Evolutionary conservation across 208 protist genomes (phyloP), one percentile per base, ranked within the genome.

Genomic region (Trypanosomatidae sp.): DNA sequence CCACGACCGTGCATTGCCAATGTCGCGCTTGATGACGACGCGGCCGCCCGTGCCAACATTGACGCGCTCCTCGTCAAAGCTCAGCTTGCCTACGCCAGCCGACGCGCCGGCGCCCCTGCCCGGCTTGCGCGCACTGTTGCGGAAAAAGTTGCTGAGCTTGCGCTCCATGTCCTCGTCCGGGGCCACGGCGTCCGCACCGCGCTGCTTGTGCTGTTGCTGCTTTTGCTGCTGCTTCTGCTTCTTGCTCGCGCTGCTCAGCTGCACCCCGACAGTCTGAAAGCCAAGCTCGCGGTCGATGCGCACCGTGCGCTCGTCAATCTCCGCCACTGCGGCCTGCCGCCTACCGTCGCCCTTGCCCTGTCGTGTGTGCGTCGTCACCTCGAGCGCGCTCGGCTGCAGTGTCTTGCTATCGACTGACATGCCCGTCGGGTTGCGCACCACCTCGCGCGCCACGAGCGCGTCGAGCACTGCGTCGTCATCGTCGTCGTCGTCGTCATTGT

Each of bases 61-160:
- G 20, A 28, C 26, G 32, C 42, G 33, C 11, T 53, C 64, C 37
- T 72, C 59, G n/a, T 62, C 41, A 1, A 53, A 19, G 11, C 52
- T 58, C 23, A 57, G 27, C 33, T 49, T 47, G 40, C 50, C 42
- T 32, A 69, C 61, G 28, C 55, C 55, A 24, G 37, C n/a, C n/a
- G n/a, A n/a, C n/a, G n/a, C n/a, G n/a, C n/a, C n/a, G 30, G 30
- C n/a, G 30, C 30, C n/a, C n/a, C 11, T 11, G n/a, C 11, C 10
- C 32, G 51, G 51, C 43, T 77, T 77, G 21, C 64, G 60, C 27
- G 40, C 49, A 30, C 66, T 66, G 33, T 24, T 66, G 21, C 67
- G 71, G 48, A 85, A 89, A 43, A 89, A 89, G 16, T 55, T 37
- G 39, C 52, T 66, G n/a, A 89, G 55, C 63, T 82, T 82, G 45